Evolutionary conservation across 768 basidiomycete genomes (phyloP), one percentile per base, ranked within the genome.

Genomic region (Tricholoma bakamatsutake): DNA sequence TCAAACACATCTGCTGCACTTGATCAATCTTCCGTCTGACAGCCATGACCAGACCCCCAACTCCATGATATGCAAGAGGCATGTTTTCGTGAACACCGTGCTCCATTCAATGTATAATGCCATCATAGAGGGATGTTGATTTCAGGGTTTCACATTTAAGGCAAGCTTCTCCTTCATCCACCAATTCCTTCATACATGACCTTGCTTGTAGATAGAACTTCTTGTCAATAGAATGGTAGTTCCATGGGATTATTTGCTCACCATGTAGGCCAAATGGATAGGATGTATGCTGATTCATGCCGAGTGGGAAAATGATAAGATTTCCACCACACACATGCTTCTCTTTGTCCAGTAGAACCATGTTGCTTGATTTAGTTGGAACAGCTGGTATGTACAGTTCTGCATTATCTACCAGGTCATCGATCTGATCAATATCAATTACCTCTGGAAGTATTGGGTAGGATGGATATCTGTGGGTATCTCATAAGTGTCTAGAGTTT

Each of bases 1-100:
- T 40, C 17, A 59, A 47, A 15, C 47, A 53, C 37, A 60, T 21
- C 9, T 39, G 49, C 3, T 28, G 5, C 17, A 58, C 35, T 37
- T 57, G 57, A 5, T 51, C 53, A 27, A 39, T 51, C n/a, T 55
- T 56, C 13, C 30, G 10, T 2, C 52, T 12, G 1, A 64, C 8
- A 7, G 55, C 31, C n/a, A n/a, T n/a, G n/a, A n/a, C n/a, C n/a
- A n/a, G n/a, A n/a, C n/a, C n/a, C n/a, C n/a, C n/a, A n/a, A n/a
- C n/a, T n/a, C n/a, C n/a, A n/a, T n/a, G n/a, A n/a, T n/a, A n/a
- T n/a, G n/a, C n/a, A n/a, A n/a, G n/a, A n/a, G n/a, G n/a, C n/a
- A n/a, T n/a, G n/a, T n/a, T n/a, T n/a, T n/a, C n/a, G n/a, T n/a
- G n/a, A n/a, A n/a, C n/a, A n/a, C n/a, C n/a, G n/a, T n/a, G n/a